Base-by-base conservation (phyloP, 768 basidiomycete species). In the Fomitopsis pulvina region DNA sequence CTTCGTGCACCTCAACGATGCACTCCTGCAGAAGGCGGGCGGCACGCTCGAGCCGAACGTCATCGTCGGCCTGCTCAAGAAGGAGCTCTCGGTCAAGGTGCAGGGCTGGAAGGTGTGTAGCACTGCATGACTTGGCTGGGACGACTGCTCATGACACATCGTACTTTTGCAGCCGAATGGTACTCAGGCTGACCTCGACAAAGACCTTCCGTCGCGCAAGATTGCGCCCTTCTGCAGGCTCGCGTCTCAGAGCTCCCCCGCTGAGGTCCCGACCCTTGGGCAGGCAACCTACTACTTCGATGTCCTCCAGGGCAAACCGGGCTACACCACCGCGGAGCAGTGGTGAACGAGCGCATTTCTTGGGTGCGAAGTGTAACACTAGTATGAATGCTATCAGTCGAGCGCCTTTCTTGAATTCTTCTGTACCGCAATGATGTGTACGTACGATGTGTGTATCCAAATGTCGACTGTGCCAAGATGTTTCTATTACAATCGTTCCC, bases 1-100 rank as follows among this genome's bases (percentile, higher is more conserved):
- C 34, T 59, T 59, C 48, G 54, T 59, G 26, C 52, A 54, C 22
- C 54, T 59, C 44, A 54, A 51, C 29, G 55, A 55, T 34, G 46
- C 43, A 1, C 41, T 52, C 4, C 10, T 53, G 25, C 45, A 37
- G 26, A 45, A 49, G 39, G 18, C 50, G 22, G 16, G 12, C n/a
- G n/a, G n/a, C 18, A 47, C 52, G 26, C 37, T 52, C 29, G 44
- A 48, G 1, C 45, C 52, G 5, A 47, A 50, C 9, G 45, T 37
- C 20, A 52, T 59, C 10, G 39, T 37, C 26, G 52, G 45, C 25
- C 49, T 48, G 21, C 44, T 59, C 11, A 27, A 30, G 4, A 29
- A 47, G 10, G 40, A 51, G 26, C 27, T 58, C 41, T 5, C 12
- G 12, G 3, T 49, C 25, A 12, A 28, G 20, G 7, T 49, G 24